Evolutionary conservation across 2,329 filamentous ascomycete species (phyloP).

Genomic region (Lecanicillium sp.): DNA sequence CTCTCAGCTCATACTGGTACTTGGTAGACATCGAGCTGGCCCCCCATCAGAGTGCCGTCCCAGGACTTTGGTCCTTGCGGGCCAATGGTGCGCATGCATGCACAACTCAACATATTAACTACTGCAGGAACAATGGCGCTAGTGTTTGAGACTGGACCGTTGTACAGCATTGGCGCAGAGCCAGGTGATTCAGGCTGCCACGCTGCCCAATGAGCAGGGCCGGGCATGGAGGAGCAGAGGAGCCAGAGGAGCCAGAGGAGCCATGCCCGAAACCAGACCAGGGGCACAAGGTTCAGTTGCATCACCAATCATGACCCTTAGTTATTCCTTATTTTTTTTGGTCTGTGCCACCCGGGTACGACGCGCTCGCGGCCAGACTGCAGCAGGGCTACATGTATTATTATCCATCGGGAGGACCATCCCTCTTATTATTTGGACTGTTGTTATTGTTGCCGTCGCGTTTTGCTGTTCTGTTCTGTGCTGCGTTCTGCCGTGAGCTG

Average conservation of each 20-base stretch:
- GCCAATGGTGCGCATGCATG: not conserved
- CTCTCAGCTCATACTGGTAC: no score
- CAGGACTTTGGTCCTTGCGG: not conserved
- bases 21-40: no score
- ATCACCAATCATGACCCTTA: constrained; percentile 6
- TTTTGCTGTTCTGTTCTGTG: no score
- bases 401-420: not conserved
- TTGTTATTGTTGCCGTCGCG: no score
- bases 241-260: no score
- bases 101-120: no score
- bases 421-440: not conserved
- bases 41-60: not conserved
- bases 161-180: no score
- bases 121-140: constrained; percentile 10
- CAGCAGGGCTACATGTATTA: no score
- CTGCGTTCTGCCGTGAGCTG: not conserved
- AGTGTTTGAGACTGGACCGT: constrained; percentile 11
- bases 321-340: no score
- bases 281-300: not conserved
- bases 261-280: not conserved
- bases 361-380: no score
- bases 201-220: not conserved
- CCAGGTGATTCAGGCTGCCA: no score
- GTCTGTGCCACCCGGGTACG: constrained; percentile 11
- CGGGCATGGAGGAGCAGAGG: not conserved